phyloP scores from a whole-genome alignment of 176 grass and related monocot species.

The Poa pratensis region DNA sequence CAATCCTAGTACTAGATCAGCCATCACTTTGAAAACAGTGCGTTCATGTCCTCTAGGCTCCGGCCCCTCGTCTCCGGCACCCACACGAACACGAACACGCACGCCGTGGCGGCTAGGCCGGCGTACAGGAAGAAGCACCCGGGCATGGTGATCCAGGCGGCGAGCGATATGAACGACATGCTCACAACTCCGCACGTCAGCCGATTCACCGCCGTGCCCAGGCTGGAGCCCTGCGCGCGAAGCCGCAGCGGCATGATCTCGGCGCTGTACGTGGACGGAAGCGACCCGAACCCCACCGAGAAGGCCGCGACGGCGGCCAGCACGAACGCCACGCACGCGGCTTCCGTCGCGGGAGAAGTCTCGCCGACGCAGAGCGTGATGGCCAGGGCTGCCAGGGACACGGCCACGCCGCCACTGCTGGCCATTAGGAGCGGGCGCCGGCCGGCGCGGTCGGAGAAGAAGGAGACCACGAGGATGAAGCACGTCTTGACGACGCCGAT shows the following conservation, averaged over 20 bases:
- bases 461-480: constrained; percentile 9
- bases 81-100: neutral
- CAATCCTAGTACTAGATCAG: neutral
- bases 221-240: neutral
- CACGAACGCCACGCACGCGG: constrained; percentile 12
- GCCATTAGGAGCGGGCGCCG: constrained; percentile 19
- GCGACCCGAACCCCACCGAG: constrained; percentile 19
- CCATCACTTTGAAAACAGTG: neutral
- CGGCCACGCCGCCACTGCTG: constrained; percentile 5
- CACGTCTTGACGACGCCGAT: constrained; percentile 3
- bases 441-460: neutral
- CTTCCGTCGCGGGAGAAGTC: neutral
- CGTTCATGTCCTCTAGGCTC: constrained; percentile 22
- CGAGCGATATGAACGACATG: constrained; percentile 16
- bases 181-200: constrained; percentile 24
- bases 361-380: constrained; percentile 4
- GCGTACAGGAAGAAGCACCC: constrained; percentile 28
- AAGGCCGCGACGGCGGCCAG: constrained; percentile 1
- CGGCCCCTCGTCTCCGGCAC: constrained; percentile 10
- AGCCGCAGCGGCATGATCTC: constrained; percentile 15
- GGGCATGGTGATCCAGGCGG: constrained; percentile 8
- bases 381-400: neutral
- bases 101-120: constrained; percentile 2
- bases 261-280: neutral
- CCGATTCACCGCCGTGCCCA: constrained; percentile 3